Evolutionary conservation across 1,139 yeast species (phyloP).

Genomic region (Saccharomyces hybrid): DNA sequence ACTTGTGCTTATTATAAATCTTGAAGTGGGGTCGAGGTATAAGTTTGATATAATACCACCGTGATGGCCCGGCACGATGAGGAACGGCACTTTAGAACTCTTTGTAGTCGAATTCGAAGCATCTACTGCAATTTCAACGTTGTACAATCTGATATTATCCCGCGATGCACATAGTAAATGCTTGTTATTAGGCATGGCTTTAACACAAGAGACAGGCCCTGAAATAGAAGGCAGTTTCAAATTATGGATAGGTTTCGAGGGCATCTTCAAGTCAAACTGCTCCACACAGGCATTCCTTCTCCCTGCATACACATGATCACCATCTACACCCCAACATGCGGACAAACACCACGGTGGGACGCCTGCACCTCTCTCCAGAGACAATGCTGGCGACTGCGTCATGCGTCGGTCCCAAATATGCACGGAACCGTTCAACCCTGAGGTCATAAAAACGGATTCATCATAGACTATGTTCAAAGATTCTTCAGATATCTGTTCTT

Average conservation of each 20-base stretch:
- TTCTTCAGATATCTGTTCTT: slow-evolving; percentile 26
- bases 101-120: slow-evolving; percentile 20
- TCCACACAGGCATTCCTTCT: slow-evolving; percentile 86
- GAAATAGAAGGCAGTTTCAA: slow-evolving; percentile 78
- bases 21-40: slow-evolving; percentile 75
- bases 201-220: slow-evolving; percentile 82
- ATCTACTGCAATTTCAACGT: slow-evolving; percentile 39
- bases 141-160: slow-evolving; percentile 81
- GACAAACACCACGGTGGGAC: slow-evolving; percentile 95
- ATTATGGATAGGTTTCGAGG: slow-evolving; percentile 47
- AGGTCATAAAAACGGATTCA: slow-evolving; percentile 61
- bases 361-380: slow-evolving; percentile 53
- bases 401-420: slow-evolving; percentile 76
- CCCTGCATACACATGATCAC: slow-evolving; percentile 74
- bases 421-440: slow-evolving; percentile 78
- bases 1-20: slow-evolving; percentile 84
- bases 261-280: slow-evolving; percentile 65
- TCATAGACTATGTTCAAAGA: slow-evolving; percentile 34
- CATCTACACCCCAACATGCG: slow-evolving; percentile 86
- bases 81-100: slow-evolving; percentile 38
- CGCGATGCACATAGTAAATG: slow-evolving; percentile 81
- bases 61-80: slow-evolving; percentile 57
- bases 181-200: slow-evolving; percentile 72
- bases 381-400: slow-evolving; percentile 40
- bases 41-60: slow-evolving; percentile 62